Evolutionary conservation across 2,329 filamentous ascomycete genomes (phyloP).

Genomic region (Sphaerostilbella broomeana): DNA sequence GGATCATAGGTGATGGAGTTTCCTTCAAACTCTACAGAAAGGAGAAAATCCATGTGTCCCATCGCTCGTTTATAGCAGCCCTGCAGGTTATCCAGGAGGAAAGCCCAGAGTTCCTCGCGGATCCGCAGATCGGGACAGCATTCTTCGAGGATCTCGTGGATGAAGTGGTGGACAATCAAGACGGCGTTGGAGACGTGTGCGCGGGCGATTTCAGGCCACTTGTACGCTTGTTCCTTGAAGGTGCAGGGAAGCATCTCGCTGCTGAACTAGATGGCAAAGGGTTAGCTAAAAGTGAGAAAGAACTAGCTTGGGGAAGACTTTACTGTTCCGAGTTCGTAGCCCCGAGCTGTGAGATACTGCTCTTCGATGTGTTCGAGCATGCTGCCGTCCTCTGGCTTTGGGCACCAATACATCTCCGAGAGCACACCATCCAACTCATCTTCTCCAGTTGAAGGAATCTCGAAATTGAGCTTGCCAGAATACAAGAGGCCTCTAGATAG

Average conservation of each 20-base stretch:
- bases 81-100: constrained; percentile 42
- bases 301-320: constrained; percentile 11
- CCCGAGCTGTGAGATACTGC: constrained; percentile 33
- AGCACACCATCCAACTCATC: constrained; percentile 8
- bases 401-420: constrained; percentile 16
- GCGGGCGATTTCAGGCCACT: constrained; percentile 44
- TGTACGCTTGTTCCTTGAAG: constrained; percentile 48
- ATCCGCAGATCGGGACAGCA: constrained; percentile 40
- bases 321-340: constrained; percentile 48
- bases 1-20: constrained; percentile 21
- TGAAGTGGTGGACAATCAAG: constrained; percentile 46
- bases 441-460: not conserved
- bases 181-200: constrained; percentile 47
- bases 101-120: constrained; percentile 32
- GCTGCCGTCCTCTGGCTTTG: constrained; percentile 12
- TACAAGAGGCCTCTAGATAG: constrained; percentile 1
- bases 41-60: constrained; percentile 42
- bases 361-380: constrained; percentile 36
- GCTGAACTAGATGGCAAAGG: constrained; percentile 27
- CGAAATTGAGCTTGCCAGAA: not conserved
- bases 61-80: constrained; percentile 41
- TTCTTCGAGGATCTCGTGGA: constrained; percentile 33
- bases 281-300: not conserved
- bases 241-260: constrained; percentile 34
- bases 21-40: constrained; percentile 26